Conservation (phyloP, 179 eudicot genomes). For the Heliamphora pulchella region DNA sequence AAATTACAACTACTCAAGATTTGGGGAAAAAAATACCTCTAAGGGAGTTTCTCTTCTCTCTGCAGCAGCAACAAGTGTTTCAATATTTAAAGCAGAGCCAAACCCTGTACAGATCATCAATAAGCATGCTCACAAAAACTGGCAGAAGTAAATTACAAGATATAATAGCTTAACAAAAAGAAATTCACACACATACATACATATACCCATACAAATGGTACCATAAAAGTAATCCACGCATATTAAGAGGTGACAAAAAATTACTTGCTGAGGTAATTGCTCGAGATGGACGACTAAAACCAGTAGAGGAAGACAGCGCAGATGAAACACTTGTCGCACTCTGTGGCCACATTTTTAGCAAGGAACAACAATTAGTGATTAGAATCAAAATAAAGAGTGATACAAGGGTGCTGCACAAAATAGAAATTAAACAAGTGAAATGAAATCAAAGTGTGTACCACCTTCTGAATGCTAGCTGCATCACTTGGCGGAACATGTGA, state of each 20-base stretch:
- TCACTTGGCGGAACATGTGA: conserved; percentile 39
- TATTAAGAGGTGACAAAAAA: conserved; percentile 10
- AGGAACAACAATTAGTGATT: background rate
- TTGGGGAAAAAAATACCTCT: conserved; percentile 47
- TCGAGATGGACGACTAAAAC: conserved; percentile 56
- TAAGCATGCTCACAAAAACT: conserved; percentile 6
- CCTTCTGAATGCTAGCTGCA: conserved; percentile 47
- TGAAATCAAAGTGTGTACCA: conserved; percentile 30
- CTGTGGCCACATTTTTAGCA: conserved; percentile 36
- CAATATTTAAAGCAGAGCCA: conserved; percentile 92
- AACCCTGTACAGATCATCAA: conserved; percentile 46
- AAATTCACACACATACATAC: background rate
- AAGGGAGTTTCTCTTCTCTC: conserved; percentile 87
- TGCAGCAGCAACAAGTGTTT: conserved; percentile 97
- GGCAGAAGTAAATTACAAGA: background rate
- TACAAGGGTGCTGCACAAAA: background rate
- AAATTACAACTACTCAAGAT: background rate
- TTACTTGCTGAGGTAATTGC: conserved; percentile 66
- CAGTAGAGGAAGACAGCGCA: conserved; percentile 54
- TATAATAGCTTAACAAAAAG: conserved; percentile 9
- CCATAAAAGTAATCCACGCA: conserved; percentile 10
- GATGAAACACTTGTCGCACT: conserved; percentile 45
- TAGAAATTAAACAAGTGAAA: background rate
- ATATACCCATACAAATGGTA: background rate
- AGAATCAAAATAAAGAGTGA: background rate